These are phyloP conservation scores for Alternaria viburni DNA, from an alignment of 2,329 filamentous ascomycete species.

Conservation along the genomic window DNA sequence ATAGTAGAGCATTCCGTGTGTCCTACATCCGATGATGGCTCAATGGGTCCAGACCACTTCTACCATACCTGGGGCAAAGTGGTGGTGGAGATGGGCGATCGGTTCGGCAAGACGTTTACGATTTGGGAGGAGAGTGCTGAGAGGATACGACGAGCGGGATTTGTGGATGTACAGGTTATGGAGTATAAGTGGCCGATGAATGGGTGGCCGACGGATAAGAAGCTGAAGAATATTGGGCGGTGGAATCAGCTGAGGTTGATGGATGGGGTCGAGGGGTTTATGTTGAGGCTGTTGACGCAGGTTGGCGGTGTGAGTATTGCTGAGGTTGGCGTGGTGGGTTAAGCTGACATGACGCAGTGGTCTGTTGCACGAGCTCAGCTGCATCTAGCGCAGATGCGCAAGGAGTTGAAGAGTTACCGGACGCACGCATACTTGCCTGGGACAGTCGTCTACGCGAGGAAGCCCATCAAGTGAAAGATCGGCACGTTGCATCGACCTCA, in stretches of 20 bases:
- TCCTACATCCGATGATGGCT: constrained; percentile 50
- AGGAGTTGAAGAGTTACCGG: constrained; percentile 40
- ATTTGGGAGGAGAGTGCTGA: constrained; percentile 45
- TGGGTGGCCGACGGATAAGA: constrained; percentile 40
- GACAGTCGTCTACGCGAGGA: constrained; percentile 46
- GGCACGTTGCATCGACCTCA: neutral
- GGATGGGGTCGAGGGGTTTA: constrained; percentile 48
- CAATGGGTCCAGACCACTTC: constrained; percentile 47
- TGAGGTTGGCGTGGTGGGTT: neutral
- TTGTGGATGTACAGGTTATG: constrained; percentile 42
- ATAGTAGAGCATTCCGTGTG: constrained; percentile 52
- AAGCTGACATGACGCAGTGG: constrained; percentile 27
- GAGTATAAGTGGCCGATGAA: constrained; percentile 47
- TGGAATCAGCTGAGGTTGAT: constrained; percentile 48
- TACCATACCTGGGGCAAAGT: constrained; percentile 44
- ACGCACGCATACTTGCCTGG: constrained; percentile 47
- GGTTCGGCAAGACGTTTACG: constrained; percentile 47
- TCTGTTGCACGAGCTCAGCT: constrained; percentile 43
- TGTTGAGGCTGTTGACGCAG: constrained; percentile 45
- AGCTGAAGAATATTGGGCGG: constrained; percentile 44
- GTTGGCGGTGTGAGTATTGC: constrained; percentile 36
- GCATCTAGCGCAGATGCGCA: constrained; percentile 47
- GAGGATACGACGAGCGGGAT: constrained; percentile 41
- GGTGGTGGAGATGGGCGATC: constrained; percentile 45
- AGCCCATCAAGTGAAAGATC: constrained; percentile 28